A percentile compares a stretch with the other conserved stretches of the same genome.
phyloP scores from a whole-genome alignment of 2,329 filamentous ascomycete species.

The Pleomassaria siparia region DNA sequence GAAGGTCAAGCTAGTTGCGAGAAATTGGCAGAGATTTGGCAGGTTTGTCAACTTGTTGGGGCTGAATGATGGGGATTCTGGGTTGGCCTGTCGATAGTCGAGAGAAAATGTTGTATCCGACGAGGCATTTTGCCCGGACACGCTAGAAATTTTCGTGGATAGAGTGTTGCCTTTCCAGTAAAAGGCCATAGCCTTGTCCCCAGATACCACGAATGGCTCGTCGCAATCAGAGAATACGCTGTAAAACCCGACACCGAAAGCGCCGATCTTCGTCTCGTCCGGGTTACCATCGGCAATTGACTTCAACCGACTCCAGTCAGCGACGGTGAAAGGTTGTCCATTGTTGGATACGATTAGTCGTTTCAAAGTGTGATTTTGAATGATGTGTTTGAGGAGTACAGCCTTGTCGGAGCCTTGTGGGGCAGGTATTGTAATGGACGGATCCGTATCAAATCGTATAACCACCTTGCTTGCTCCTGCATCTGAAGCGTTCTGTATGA shows the following conservation, averaged over 20 bases:
- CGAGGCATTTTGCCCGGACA: constrained; percentile 67
- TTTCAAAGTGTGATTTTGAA: constrained; percentile 82
- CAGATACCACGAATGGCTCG: constrained; percentile 94
- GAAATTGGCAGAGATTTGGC: constrained; percentile 83
- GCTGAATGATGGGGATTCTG: constrained; percentile 39
- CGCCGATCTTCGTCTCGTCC: constrained; percentile 98
- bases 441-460: constrained; percentile 88
- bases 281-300: constrained; percentile 98
- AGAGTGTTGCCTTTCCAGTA: constrained; percentile 99
- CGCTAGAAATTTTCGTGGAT: constrained; percentile 81
- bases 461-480: constrained; percentile 86
- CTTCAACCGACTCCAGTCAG: constrained; percentile 92
- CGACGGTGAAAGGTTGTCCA: constrained; percentile 81
- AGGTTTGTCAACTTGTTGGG: constrained; percentile 80
- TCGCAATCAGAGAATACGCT: constrained; percentile 98
- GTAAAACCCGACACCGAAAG: constrained; percentile 98
- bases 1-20: constrained; percentile 94
- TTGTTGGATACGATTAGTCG: constrained; percentile 92
- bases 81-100: constrained; percentile 83
- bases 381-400: constrained; percentile 75
- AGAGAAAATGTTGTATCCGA: constrained; percentile 88
- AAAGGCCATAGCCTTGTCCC: constrained; percentile 92
- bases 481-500: constrained; percentile 98
- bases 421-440: constrained; percentile 74
- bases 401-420: constrained; percentile 67